Conservation (phyloP, 306 rosid species). For the Comarum palustre region DNA sequence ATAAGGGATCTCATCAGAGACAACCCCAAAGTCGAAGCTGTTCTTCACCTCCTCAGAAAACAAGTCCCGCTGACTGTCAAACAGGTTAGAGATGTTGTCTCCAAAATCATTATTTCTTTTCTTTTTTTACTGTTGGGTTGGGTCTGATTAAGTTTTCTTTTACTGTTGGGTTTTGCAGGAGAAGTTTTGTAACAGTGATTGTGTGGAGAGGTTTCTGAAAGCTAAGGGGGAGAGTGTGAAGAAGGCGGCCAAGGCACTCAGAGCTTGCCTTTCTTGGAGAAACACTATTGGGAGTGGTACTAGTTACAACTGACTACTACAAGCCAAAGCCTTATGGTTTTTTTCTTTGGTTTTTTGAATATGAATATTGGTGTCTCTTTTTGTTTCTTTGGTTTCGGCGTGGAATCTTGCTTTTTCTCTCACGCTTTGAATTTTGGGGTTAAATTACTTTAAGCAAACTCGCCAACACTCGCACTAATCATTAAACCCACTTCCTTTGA, state of each 20-base stretch:
- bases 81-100: conserved; percentile 47
- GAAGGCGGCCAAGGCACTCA: conserved; percentile 81
- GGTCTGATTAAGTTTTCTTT: neutral
- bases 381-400: conserved; percentile 21
- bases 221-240: conserved; percentile 82
- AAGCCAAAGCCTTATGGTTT: conserved; percentile 15
- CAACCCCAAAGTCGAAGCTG: conserved; percentile 60
- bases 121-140: neutral
- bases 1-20: conserved; percentile 10
- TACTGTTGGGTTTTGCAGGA: conserved; percentile 47
- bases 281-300: conserved; percentile 71
- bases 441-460: conserved; percentile 36
- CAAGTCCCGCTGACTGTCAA: conserved; percentile 73
- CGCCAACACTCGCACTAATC: conserved; percentile 36
- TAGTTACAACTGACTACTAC: neutral
- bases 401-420: conserved; percentile 67
- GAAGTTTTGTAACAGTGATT: conserved; percentile 81
- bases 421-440: conserved; percentile 35
- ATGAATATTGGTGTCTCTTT: conserved; percentile 16
- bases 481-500: conserved; percentile 38
- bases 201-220: conserved; percentile 78
- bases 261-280: conserved; percentile 97
- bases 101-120: neutral
- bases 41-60: conserved; percentile 68
- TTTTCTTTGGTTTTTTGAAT: conserved; percentile 13